Evolutionary conservation across 23 red algal species (phyloP).

Genomic region (Gracilaria caudata): DNA sequence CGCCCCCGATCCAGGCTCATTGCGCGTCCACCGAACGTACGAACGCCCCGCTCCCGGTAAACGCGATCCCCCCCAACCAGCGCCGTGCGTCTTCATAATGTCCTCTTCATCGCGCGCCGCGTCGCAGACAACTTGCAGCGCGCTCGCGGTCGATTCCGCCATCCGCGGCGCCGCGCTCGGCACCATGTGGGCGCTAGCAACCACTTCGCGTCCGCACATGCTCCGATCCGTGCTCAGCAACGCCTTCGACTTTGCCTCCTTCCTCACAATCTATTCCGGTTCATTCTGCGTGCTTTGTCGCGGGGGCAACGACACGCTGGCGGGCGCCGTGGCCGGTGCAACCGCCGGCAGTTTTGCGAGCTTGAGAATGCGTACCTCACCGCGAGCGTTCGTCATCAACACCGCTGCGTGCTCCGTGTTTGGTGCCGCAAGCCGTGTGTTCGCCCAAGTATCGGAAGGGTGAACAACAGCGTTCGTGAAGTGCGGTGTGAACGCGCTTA

Average conservation of each 20-base stretch:
- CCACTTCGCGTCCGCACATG: not conserved
- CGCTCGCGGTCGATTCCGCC: slow-evolving; percentile 38
- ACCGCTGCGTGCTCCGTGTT: not conserved
- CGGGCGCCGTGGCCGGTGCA: slow-evolving; percentile 14
- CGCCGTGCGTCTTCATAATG: too few species aligned
- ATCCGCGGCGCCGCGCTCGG: slow-evolving; percentile 30
- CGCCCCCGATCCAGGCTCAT: too few species aligned
- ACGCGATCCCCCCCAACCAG: too few species aligned
- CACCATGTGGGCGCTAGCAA: slow-evolving; percentile 23
- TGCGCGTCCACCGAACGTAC: too few species aligned
- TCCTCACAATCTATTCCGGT: slow-evolving; percentile 56
- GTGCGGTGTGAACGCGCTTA: not conserved
- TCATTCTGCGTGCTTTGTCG: slow-evolving; percentile 24
- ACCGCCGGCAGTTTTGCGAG: slow-evolving; percentile 25
- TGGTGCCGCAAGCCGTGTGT: not conserved
- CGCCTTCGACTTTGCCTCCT: slow-evolving; percentile 32
- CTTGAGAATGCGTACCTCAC: not conserved
- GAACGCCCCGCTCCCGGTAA: too few species aligned
- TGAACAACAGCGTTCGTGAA: not conserved
- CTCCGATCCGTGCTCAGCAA: not conserved
- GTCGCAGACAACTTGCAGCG: slow-evolving; percentile 39
- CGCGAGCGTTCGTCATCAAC: not conserved
- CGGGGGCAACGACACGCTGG: not conserved
- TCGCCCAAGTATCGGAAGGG: not conserved
- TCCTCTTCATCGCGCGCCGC: not conserved